Evolutionary conservation across 768 basidiomycete genomes (phyloP).

Genomic region (Collybia sordida): DNA sequence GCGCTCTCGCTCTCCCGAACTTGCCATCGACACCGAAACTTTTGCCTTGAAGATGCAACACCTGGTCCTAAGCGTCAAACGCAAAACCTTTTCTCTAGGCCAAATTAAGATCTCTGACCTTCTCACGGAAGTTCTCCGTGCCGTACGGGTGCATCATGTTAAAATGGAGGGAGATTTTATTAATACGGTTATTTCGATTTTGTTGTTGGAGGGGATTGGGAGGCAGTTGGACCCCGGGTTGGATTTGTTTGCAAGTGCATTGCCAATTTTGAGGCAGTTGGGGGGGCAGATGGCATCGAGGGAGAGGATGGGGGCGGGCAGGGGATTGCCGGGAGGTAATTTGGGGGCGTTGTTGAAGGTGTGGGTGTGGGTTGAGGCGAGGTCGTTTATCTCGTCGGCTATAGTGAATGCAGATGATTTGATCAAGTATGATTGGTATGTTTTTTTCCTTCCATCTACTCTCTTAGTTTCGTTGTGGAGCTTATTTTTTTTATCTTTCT

Average conservation of each 20-base stretch:
- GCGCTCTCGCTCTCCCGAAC: conserved; percentile 87
- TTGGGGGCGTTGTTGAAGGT: conserved; percentile 90
- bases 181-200: conserved; percentile 94
- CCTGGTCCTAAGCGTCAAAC: conserved; percentile 88
- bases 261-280: conserved; percentile 90
- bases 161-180: conserved; percentile 99
- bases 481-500: not conserved
- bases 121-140: conserved; percentile 81
- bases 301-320: conserved; percentile 50
- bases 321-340: conserved; percentile 64
- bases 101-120: conserved; percentile 96
- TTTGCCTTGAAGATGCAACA: conserved; percentile 99
- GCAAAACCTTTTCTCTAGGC: conserved; percentile 96
- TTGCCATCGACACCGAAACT: conserved; percentile 89
- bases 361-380: conserved; percentile 93
- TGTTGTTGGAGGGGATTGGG: conserved; percentile 95
- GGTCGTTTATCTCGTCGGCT: conserved; percentile 79
- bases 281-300: conserved; percentile 88
- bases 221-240: conserved; percentile 87
- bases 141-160: conserved; percentile 90
- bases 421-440: conserved; percentile 85
- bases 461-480: not conserved
- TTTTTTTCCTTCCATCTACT: conserved; percentile 8
- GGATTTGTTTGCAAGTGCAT: conserved; percentile 92
- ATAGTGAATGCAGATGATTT: conserved; percentile 82